Evolutionary conservation across 225 moss, liverwort and hornwort species (phyloP).

Genomic region (Polytrichum formosum): DNA sequence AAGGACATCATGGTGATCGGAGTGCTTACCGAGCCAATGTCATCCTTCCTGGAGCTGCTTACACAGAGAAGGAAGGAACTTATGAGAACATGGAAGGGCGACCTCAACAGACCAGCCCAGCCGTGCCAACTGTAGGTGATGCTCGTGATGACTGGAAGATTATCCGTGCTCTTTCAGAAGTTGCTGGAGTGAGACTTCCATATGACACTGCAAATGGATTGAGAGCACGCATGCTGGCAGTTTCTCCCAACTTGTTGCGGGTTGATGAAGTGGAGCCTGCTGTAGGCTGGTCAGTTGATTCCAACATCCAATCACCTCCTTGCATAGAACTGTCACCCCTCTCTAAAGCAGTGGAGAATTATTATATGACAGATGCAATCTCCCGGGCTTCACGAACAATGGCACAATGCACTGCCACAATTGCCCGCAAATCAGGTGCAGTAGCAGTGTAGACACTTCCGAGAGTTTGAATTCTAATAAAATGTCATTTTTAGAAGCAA

Average conservation of each 20-base stretch:
- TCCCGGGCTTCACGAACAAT: slow-evolving; percentile 86
- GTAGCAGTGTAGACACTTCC: background rate
- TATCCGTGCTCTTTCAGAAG: slow-evolving; percentile 76
- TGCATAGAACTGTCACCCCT: slow-evolving; percentile 59
- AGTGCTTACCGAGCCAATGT: slow-evolving; percentile 92
- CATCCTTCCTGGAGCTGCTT: slow-evolving; percentile 84
- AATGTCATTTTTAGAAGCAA: too few species aligned
- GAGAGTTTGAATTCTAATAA: too few species aligned
- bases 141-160: slow-evolving; percentile 98
- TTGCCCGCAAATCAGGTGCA: background rate
- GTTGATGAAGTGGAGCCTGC: slow-evolving; percentile 82
- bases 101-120: slow-evolving; percentile 69
- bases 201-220: slow-evolving; percentile 72
- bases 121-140: slow-evolving; percentile 92
- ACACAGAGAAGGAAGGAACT: slow-evolving; percentile 89
- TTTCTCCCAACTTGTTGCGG: slow-evolving; percentile 70
- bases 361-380: slow-evolving; percentile 91
- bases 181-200: slow-evolving; percentile 75
- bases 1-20: slow-evolving; percentile 93
- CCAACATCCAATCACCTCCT: slow-evolving; percentile 31
- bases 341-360: slow-evolving; percentile 64
- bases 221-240: slow-evolving; percentile 79
- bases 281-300: slow-evolving; percentile 52
- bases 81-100: slow-evolving; percentile 91
- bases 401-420: slow-evolving; percentile 74